Evolutionary conservation across 352 stramenopile species (phyloP), one percentile per base, ranked within the genome.

Genomic region (Aphanomyces invadans): DNA sequence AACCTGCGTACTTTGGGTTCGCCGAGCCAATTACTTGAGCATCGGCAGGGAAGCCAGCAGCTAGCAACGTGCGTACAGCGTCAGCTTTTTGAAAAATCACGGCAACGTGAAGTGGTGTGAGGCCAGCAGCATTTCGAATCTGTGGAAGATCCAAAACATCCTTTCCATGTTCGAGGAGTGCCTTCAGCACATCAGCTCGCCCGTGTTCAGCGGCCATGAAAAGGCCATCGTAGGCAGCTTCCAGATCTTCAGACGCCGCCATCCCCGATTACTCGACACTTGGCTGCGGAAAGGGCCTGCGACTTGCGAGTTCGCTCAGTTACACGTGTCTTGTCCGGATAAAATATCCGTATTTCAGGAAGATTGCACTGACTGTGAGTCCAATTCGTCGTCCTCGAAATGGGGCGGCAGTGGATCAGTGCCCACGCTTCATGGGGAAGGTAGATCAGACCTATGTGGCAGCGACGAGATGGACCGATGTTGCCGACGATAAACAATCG

Each of bases 101-200:
- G 0, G 86, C 86, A 48, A 90, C 80, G 62, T 94, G 86, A 26
- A 94, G 72, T 54, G 86, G 86, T 49, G 86, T 83, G 59, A 81
- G 76, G 62, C 80, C 80, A 1, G 79, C 87, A 7, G 69, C 65
- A 11, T 79, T 72, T 51, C 91, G 81, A 45, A 94, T 77, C 23
- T 90, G 74, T 21, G 74, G 71, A 12, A 91, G 72, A 25, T 83
- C 70, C 29, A 94, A 49, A 0, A 67, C 72, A 3, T 77, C 81
- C 19, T 78, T 72, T 10, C 73, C 76, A 64, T 92, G 79, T 54
- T 92, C 86, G 4, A 76, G 76, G 42, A 95, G 80, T 39, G 86
- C 83, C 63, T 90, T 90, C 68, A 95, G 86, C 21, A 95, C 86
- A 65, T 95, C 86, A 11, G 83, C 86, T 49, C 83, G 81, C 26